Evolutionary conservation across 2,329 filamentous ascomycete species (phyloP), one percentile per base, ranked within the genome.

Genomic region (Botrytis deweyae): DNA sequence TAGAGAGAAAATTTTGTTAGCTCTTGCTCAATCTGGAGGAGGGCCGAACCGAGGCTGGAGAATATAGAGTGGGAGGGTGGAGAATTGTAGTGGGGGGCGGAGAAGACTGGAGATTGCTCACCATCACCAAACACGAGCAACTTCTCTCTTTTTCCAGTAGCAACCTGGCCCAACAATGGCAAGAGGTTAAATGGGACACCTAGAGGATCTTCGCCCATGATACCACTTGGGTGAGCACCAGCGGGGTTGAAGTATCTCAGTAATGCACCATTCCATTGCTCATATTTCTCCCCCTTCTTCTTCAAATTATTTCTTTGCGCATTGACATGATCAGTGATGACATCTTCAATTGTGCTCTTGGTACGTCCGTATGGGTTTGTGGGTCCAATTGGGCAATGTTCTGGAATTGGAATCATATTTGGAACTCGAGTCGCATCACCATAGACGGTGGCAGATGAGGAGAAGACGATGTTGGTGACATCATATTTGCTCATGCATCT

Each of bases 351-450:
- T 78, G 91, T 93, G 80, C 93, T 91, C 87, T 99, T 99, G 77
- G 96, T 99, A 84, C 94, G 94, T 76, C 96, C 97, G 84, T 99
- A 99, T 40, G 95, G 94, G 87, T 98, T 99, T 78, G 96, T 99
- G 22, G 96, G 94, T 70, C 94, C 95, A 76, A 97, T 93, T 75
- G 97, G 96, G 88, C 96, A 99, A 84, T 93, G 87, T 86, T 99
- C 96, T 70, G 96, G 96, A 81, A 99, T 99, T 77, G 96, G 96
- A 78, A 99, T 99, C 96, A 99, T 99, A 88, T 97, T 92, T 78
- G 92, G 91, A 85, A 98, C 93, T 82, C 94, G 93, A 64, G 96
- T 98, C 72, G 95, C 96, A 84, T 99, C 97, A 82, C 96, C 96
- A 84, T 99, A 99, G 78, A 99, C 96, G 78, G 97, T 99, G 49